phyloP scores from a whole-genome alignment of 1,284 basidiomycete genomes.

The Sporisorium iseilematis-ciliati region DNA sequence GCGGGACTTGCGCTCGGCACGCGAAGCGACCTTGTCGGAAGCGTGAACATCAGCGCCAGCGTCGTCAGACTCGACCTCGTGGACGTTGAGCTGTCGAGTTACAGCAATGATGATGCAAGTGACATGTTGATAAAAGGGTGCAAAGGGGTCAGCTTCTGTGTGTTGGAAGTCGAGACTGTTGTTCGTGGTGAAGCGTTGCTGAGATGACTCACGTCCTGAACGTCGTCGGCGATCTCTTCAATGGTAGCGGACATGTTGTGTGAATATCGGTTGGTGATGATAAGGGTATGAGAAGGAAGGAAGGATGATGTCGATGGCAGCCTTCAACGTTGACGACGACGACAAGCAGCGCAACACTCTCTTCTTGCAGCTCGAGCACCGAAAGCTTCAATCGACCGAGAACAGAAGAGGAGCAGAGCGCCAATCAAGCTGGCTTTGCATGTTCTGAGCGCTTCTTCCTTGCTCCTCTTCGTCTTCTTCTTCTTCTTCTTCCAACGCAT shows the following conservation, averaged over 20 bases:
- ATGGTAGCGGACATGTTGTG: constrained; percentile 73
- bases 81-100: constrained; percentile 68
- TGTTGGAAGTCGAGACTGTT: background rate
- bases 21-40: constrained; percentile 88
- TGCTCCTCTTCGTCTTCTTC: constrained; percentile 1
- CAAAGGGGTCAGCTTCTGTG: constrained; percentile 5
- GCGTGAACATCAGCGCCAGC: constrained; percentile 78
- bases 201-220: constrained; percentile 74
- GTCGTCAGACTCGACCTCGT: constrained; percentile 76
- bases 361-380: background rate
- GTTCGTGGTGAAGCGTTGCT: background rate
- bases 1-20: constrained; percentile 68
- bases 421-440: constrained; percentile 3
- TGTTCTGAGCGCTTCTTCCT: background rate
- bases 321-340: constrained; percentile 21
- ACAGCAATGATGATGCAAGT: background rate
- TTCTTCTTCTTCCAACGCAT: constrained; percentile 13
- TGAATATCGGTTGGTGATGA: constrained; percentile 9
- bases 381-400: constrained; percentile 14
- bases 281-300: constrained; percentile 24
- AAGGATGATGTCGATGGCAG: constrained; percentile 2
- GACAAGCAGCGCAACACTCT: constrained; percentile 1
- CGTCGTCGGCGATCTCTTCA: constrained; percentile 79
- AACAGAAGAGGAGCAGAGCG: background rate
- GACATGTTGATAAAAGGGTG: background rate